Evolutionary conservation across 2,329 filamentous ascomycete species (phyloP).

Genomic region (Clonostachys rhizophaga): DNA sequence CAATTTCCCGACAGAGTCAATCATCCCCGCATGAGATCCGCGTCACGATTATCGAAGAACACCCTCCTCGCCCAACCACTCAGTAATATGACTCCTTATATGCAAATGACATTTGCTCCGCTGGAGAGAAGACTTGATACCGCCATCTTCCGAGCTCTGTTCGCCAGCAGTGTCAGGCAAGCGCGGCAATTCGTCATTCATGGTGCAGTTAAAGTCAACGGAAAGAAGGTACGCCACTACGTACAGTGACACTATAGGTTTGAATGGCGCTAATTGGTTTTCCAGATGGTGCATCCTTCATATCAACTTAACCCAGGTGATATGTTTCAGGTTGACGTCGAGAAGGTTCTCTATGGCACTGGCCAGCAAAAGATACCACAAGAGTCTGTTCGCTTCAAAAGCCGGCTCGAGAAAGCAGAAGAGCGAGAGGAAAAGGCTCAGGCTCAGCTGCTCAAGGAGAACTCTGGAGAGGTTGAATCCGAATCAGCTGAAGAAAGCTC

Average conservation of each 20-base stretch:
- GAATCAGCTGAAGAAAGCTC: neutral
- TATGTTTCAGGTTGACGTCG: slow-evolving; percentile 93
- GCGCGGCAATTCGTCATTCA: slow-evolving; percentile 93
- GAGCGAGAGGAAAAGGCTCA: slow-evolving; percentile 10
- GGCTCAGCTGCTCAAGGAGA: slow-evolving; percentile 5
- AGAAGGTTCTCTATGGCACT: slow-evolving; percentile 83
- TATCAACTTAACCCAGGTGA: slow-evolving; percentile 96
- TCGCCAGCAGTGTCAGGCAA: slow-evolving; percentile 89
- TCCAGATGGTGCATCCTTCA: slow-evolving; percentile 82
- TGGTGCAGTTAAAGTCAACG: slow-evolving; percentile 91
- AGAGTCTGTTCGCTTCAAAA: neutral
- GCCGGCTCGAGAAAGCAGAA: slow-evolving; percentile 5
- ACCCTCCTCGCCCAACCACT: slow-evolving; percentile 13
- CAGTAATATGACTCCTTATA: slow-evolving; percentile 69
- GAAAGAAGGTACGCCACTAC: slow-evolving; percentile 66
- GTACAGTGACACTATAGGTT: neutral
- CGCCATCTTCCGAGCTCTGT: slow-evolving; percentile 90
- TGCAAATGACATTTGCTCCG: slow-evolving; percentile 93
- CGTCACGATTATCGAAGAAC: neutral
- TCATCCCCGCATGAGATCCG: slow-evolving; percentile 1
- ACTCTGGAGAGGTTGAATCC: slow-evolving; percentile 5
- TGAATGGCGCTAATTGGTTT: neutral
- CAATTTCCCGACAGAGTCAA: slow-evolving; percentile 1
- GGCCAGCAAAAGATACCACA: slow-evolving; percentile 58
- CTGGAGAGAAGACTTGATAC: slow-evolving; percentile 88